Percentiles rank a stretch among this genome's conserved stretches.
phyloP scores from a whole-genome alignment of 2,329 filamentous ascomycete species.

The Penicillium hordei region DNA sequence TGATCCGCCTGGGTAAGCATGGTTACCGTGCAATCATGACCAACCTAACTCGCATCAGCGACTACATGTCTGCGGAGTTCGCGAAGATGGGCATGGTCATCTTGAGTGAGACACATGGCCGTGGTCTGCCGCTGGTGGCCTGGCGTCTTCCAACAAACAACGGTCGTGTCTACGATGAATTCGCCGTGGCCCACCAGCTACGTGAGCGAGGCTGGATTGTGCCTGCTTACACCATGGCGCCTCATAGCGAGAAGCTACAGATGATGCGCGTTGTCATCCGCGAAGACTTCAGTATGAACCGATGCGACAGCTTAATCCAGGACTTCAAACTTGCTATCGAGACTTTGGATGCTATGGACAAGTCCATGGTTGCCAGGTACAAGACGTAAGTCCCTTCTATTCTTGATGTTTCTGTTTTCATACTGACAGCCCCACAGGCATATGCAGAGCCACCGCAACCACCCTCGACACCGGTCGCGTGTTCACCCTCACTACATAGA shows the following conservation, averaged over 20 bases:
- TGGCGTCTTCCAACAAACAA: conserved; percentile 69
- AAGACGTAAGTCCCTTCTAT: conserved; percentile 54
- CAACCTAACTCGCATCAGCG: conserved; percentile 84
- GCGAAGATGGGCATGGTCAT: conserved; percentile 78
- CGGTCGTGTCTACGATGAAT: conserved; percentile 67
- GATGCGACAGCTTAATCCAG: conserved; percentile 73
- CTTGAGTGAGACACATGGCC: conserved; percentile 76
- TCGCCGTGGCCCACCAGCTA: conserved; percentile 78
- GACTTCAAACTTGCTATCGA: conserved; percentile 78
- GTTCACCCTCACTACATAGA: conserved; percentile 58
- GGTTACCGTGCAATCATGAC: conserved; percentile 92
- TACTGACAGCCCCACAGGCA: conserved; percentile 33
- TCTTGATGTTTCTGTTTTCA: neutral
- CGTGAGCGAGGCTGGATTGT: conserved; percentile 89
- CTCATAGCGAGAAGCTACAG: conserved; percentile 78
- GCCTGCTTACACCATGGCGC: conserved; percentile 96
- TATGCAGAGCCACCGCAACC: conserved; percentile 57
- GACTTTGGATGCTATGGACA: conserved; percentile 72
- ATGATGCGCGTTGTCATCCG: conserved; percentile 90
- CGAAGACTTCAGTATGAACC: conserved; percentile 81
- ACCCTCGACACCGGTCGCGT: conserved; percentile 53
- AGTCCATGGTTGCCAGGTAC: conserved; percentile 67
- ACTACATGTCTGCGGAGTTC: conserved; percentile 77
- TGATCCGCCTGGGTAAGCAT: conserved; percentile 89
- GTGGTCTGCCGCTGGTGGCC: conserved; percentile 83